Conservation (phyloP, 768 basidiomycete species). For the Tulasnella sp. region DNA sequence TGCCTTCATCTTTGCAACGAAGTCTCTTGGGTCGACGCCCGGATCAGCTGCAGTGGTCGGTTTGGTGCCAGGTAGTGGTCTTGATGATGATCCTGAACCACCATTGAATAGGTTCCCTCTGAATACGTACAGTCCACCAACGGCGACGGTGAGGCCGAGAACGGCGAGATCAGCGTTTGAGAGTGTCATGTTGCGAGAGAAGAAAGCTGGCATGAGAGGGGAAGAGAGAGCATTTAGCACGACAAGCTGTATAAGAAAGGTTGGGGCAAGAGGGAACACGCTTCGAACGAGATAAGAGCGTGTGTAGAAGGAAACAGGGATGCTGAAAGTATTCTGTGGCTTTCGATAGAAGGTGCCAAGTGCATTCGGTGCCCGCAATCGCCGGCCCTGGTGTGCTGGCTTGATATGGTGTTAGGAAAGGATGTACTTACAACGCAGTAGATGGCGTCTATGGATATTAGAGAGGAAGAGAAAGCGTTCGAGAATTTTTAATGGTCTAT, state of each 20-base stretch:
- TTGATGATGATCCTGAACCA: not conserved
- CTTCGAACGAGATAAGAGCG: not conserved
- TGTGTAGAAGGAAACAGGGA: not conserved
- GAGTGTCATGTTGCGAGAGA: slow-evolving; percentile 3
- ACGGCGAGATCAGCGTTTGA: slow-evolving; percentile 14
- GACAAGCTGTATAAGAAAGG: not conserved
- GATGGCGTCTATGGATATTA: not conserved
- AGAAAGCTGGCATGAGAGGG: not conserved
- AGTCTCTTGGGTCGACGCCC: slow-evolving; percentile 84
- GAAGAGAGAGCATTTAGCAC: not conserved
- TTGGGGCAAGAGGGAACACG: not conserved
- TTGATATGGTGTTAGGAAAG: not conserved
- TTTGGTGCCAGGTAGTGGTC: not conserved
- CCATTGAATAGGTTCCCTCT: not conserved
- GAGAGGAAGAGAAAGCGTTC: not conserved
- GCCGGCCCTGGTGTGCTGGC: not conserved
- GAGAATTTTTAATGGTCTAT: not conserved
- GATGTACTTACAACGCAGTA: not conserved
- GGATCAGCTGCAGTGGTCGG: slow-evolving; percentile 41
- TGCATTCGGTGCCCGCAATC: not conserved
- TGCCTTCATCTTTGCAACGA: slow-evolving; percentile 89
- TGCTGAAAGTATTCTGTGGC: not conserved
- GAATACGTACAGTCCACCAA: slow-evolving; percentile 15
- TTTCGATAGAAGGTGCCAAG: not conserved
- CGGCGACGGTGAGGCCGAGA: slow-evolving; percentile 15